phyloP scores from a whole-genome alignment of 2,329 filamentous ascomycete species.

The Penicillium sp. region DNA sequence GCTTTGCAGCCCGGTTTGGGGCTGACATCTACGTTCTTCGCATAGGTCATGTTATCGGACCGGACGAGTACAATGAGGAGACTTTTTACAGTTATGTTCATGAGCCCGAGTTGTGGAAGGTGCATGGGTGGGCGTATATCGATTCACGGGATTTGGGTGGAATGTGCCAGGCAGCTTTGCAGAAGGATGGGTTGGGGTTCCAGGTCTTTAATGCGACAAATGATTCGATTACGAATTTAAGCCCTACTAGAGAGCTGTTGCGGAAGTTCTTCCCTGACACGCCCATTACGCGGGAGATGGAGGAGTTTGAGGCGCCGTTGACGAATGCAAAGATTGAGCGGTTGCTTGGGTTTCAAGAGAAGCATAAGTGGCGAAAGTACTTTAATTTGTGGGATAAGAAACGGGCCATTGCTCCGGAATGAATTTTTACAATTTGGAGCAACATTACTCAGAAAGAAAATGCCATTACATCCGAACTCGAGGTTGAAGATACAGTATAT shows the following conservation, averaged over 20 bases:
- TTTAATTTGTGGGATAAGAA: constrained; percentile 19
- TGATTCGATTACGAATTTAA: constrained; percentile 55
- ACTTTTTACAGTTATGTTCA: constrained; percentile 53
- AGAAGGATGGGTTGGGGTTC: constrained; percentile 55
- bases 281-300: constrained; percentile 56
- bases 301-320: constrained; percentile 59
- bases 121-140: constrained; percentile 64
- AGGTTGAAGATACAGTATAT: too few species aligned
- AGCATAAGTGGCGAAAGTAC: constrained; percentile 41
- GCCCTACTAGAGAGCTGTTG: constrained; percentile 54
- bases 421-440: too few species aligned
- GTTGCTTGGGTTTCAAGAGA: constrained; percentile 59
- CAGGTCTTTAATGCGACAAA: constrained; percentile 66
- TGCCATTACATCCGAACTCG: too few species aligned
- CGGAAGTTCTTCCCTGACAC: constrained; percentile 50
- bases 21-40: constrained; percentile 62
- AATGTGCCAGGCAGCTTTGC: constrained; percentile 59
- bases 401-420: background rate
- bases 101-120: constrained; percentile 53
- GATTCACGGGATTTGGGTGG: constrained; percentile 62
- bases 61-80: constrained; percentile 58
- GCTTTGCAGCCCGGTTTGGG: constrained; percentile 56
- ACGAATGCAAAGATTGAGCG: constrained; percentile 61
- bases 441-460: too few species aligned
- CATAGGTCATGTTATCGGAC: constrained; percentile 64